Percentiles rank a stretch among this genome's conserved stretches.
Conservation (phyloP, 805 yeast species). For the Metschnikowia sp. region DNA sequence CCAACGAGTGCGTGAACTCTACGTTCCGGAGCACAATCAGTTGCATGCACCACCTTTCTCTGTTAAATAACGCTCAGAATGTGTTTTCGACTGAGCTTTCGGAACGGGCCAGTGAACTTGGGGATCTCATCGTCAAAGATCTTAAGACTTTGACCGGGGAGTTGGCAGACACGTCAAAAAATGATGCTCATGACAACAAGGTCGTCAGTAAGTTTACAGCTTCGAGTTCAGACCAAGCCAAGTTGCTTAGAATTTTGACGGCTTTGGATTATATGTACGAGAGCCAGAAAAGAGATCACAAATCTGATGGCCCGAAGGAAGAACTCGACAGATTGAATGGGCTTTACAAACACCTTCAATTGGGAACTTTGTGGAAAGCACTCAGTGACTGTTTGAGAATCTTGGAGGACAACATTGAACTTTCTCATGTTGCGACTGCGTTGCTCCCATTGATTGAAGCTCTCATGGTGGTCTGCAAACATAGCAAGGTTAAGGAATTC, state of each 20-base stretch:
- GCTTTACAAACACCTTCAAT: conserved; percentile 62
- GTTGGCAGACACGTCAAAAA: conserved; percentile 30
- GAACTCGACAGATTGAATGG: conserved; percentile 50
- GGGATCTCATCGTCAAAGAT: conserved; percentile 53
- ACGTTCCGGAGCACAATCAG: conserved; percentile 82
- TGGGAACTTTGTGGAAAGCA: conserved; percentile 84
- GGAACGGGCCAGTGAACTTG: conserved; percentile 57
- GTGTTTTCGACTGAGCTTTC: conserved; percentile 69
- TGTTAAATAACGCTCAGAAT: conserved; percentile 56
- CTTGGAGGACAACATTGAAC: conserved; percentile 54
- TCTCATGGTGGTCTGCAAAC: conserved; percentile 94
- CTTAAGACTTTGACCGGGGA: conserved; percentile 47
- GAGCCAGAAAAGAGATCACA: conserved; percentile 23
- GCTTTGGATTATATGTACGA: conserved; percentile 83
- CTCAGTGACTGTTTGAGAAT: conserved; percentile 67
- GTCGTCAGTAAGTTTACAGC: conserved; percentile 68
- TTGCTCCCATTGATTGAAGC: conserved; percentile 86
- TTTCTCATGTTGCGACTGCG: conserved; percentile 63
- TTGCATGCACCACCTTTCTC: conserved; percentile 72
- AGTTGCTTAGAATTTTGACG: conserved; percentile 77
- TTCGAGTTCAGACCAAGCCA: conserved; percentile 83
- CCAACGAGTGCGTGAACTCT: conserved; percentile 80
- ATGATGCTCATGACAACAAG: conserved; percentile 41
- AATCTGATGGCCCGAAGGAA: conserved; percentile 10
- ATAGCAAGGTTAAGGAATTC: conserved; percentile 59